Conservation (phyloP, 1,284 basidiomycete genomes). For the Trichosporon coremiiforme region DNA sequence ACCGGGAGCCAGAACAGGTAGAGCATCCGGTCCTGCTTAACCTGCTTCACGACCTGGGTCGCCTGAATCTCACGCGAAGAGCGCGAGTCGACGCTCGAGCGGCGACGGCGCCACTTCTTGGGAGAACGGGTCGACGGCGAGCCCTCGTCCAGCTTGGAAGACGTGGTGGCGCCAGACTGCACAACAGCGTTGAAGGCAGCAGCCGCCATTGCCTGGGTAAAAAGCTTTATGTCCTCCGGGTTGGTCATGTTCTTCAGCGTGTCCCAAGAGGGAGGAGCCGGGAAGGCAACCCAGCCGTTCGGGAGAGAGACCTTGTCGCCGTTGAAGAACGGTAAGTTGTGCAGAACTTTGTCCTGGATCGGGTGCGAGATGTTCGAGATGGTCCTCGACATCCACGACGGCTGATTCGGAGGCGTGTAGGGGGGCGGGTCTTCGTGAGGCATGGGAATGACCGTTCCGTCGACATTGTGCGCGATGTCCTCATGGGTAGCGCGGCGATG, state of each 20-base stretch:
- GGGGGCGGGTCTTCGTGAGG: conserved; percentile 46
- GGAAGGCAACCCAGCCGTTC: conserved; percentile 48
- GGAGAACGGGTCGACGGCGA: conserved; percentile 16
- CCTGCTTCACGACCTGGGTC: conserved; percentile 40
- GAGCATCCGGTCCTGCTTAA: conserved; percentile 82
- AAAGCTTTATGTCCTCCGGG: conserved; percentile 52
- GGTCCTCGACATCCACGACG: conserved; percentile 51
- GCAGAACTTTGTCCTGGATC: conserved; percentile 46
- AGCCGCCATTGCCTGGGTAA: conserved; percentile 53
- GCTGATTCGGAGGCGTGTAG: conserved; percentile 40
- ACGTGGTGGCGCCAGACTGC: conserved; percentile 45
- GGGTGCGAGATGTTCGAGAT: conserved; percentile 46
- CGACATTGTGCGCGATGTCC: conserved; percentile 21
- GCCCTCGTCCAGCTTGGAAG: conserved; percentile 22
- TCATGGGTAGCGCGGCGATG: not conserved
- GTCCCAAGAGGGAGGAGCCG: conserved; percentile 50
- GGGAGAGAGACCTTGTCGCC: conserved; percentile 26
- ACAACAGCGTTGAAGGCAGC: conserved; percentile 52
- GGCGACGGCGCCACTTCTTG: conserved; percentile 24
- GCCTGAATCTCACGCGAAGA: conserved; percentile 26
- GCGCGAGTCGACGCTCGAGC: conserved; percentile 28
- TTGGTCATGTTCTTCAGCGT: conserved; percentile 47
- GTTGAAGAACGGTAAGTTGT: conserved; percentile 35
- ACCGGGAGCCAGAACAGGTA: conserved; percentile 93
- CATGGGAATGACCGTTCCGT: conserved; percentile 21